Evolutionary conservation across 192 early-diverging fungal species (phyloP).

Genomic region (Coemansia sp.): DNA sequence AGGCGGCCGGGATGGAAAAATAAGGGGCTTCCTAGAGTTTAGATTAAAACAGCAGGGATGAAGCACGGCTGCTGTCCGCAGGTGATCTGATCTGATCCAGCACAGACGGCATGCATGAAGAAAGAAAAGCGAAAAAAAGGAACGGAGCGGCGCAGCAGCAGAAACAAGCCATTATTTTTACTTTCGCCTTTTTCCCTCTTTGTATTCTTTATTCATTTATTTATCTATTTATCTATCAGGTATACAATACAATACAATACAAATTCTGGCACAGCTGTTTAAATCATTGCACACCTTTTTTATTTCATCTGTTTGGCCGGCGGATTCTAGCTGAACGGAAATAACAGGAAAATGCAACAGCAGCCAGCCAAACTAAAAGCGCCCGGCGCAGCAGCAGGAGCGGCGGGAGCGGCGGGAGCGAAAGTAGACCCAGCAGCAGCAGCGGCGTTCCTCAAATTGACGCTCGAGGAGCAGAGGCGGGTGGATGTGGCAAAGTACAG

Average conservation of each 20-base stretch:
- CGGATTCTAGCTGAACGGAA: too few species aligned
- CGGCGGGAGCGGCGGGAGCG: background rate
- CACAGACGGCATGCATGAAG: background rate
- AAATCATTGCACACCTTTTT: too few species aligned
- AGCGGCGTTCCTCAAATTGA: conserved; percentile 12
- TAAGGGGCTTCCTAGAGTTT: too few species aligned
- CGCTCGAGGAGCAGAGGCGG: conserved; percentile 19
- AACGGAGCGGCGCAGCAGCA: background rate
- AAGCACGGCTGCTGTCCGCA: too few species aligned
- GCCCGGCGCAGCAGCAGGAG: conserved; percentile 1
- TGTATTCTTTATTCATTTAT: background rate
- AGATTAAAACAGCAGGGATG: too few species aligned
- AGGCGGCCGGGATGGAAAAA: background rate
- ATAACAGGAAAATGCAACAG: conserved; percentile 19
- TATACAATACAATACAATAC: too few species aligned
- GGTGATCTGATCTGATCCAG: background rate
- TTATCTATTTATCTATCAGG: background rate
- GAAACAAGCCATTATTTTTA: background rate
- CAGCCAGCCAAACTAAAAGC: conserved; percentile 25
- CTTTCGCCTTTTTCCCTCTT: background rate
- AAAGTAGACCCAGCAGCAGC: conserved; percentile 8
- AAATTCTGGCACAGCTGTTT: too few species aligned
- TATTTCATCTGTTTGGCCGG: too few species aligned
- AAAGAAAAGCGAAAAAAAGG: conserved; percentile 1
- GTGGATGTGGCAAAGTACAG: conserved; percentile 33